Evolutionary conservation across 495 filamentous ascomycete species (phyloP).

Genomic region (Penicillium malachiteum): DNA sequence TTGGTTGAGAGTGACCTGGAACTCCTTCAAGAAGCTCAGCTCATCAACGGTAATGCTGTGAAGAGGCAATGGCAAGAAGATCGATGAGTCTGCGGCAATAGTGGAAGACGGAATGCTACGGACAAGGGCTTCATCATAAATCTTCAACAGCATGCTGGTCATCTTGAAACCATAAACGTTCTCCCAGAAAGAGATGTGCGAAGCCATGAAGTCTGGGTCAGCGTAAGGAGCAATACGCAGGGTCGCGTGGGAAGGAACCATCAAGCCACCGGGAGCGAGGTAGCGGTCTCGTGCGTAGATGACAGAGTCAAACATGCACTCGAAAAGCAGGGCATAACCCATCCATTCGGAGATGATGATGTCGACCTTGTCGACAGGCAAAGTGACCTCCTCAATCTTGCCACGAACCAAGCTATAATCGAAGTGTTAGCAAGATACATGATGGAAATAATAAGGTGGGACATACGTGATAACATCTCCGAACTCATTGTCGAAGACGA

Average conservation of each 20-base stretch:
- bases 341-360: constrained; percentile 98
- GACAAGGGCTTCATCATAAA: constrained; percentile 61
- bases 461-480: constrained; percentile 71
- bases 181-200: constrained; percentile 70
- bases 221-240: constrained; percentile 83
- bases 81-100: constrained; percentile 45
- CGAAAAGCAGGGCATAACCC: constrained; percentile 91
- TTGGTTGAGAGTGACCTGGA: constrained; percentile 51
- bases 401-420: constrained; percentile 63
- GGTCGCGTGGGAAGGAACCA: constrained; percentile 88
- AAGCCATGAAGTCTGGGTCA: constrained; percentile 74
- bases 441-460: background rate
- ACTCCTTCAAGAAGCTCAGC: constrained; percentile 56
- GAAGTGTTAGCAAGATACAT: constrained; percentile 8
- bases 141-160: constrained; percentile 54
- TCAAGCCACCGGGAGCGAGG: constrained; percentile 72
- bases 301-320: constrained; percentile 94
- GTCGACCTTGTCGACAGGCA: constrained; percentile 82
- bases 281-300: constrained; percentile 84
- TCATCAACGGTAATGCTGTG: constrained; percentile 56
- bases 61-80: constrained; percentile 57
- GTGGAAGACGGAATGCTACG: constrained; percentile 42
- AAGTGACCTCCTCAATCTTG: constrained; percentile 85
- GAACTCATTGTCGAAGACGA: constrained; percentile 77
- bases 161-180: constrained; percentile 58